A percentile compares a stretch with the other conserved stretches of the same genome.
These are phyloP conservation scores for Mycena albidolilacea DNA, from an alignment of 768 basidiomycete genomes.

Conservation along the genomic window DNA sequence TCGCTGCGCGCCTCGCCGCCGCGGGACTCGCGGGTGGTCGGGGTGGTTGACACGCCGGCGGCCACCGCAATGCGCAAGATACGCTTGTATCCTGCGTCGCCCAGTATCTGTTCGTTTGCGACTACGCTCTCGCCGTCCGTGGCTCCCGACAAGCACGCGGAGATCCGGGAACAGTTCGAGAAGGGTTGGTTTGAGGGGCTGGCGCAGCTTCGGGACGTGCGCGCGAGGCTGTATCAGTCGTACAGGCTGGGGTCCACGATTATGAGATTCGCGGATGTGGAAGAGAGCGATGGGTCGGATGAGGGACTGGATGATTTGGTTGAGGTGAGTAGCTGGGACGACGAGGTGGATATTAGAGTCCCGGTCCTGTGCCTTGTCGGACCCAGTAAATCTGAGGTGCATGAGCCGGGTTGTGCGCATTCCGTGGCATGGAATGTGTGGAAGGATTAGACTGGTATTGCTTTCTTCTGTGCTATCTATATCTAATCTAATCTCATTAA, in stretches of 20 bases:
- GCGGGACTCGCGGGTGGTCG: conserved; percentile 36
- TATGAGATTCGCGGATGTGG: conserved; percentile 55
- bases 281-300: conserved; percentile 41
- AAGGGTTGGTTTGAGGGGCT: conserved; percentile 77
- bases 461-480: too few relatives aligned
- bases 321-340: conserved; percentile 50
- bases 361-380: conserved; percentile 63
- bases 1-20: conserved; percentile 61
- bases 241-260: conserved; percentile 61
- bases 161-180: conserved; percentile 67
- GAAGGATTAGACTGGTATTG: conserved; percentile 42
- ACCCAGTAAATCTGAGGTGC: conserved; percentile 43
- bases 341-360: conserved; percentile 30
- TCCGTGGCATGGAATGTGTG: conserved; percentile 53
- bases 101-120: conserved; percentile 64
- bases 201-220: conserved; percentile 63
- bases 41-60: conserved; percentile 16
- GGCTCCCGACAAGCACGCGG: conserved; percentile 52
- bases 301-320: conserved; percentile 55
- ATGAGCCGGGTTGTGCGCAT: conserved; percentile 59
- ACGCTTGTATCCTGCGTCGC: conserved; percentile 70
- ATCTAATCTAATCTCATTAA: conserved; percentile 26
- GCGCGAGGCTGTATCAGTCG: conserved; percentile 61
- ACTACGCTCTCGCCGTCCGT: conserved; percentile 54
- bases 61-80: conserved; percentile 54